Evolutionary conservation across 768 basidiomycete species (phyloP), one percentile per base, ranked within the genome.

Genomic region (Paxillus rubicundulus): DNA sequence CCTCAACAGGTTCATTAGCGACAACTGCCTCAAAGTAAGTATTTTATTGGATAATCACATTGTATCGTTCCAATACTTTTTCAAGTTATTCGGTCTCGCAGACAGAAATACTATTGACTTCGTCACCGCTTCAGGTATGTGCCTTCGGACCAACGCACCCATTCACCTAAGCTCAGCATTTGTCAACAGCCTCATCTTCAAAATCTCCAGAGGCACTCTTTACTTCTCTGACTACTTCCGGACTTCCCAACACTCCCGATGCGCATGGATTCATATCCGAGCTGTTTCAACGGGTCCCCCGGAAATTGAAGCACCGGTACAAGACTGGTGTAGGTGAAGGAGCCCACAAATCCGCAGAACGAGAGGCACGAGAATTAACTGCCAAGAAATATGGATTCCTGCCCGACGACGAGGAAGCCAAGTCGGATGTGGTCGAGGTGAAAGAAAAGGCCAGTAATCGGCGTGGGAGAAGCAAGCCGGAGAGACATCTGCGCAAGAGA

Each of bases 41-140:
- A 34, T 9, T 9, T 38, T n/a, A 16, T 37, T 12, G 14, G n/a
- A 20, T n/a, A 28, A n/a, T 44, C 1, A 12, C 18, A n/a, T 17
- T 21, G 13, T 44, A 50, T 56, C n/a, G 58, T 47, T 6, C 43
- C 45, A 3, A 52, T 24, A n/a, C 2, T 48, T 36, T 13, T 27
- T 54, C 13, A 59, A 92, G 89, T 80, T 93, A 60, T 87, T 95
- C 61, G 89, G 89, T 50, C 79, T 91, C 42, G 85, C 93, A 18
- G 89, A 96, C 71, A 78, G 79, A 57, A 91, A 82, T 58, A 90
- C 88, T 54, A 82, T 92, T 59, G 87, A 92, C 74, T 97, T 86
- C 68, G 86, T 97, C 33, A 76, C 91, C 67, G 91, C 91, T 45
- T 85, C 89, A 70, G 92, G 91, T 87, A 57, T 37, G 79, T 66